A percentile compares a stretch with the other conserved stretches of the same genome.
Evolutionary conservation across 768 basidiomycete genomes (phyloP).

Genomic region (Tremella mesenterica): DNA sequence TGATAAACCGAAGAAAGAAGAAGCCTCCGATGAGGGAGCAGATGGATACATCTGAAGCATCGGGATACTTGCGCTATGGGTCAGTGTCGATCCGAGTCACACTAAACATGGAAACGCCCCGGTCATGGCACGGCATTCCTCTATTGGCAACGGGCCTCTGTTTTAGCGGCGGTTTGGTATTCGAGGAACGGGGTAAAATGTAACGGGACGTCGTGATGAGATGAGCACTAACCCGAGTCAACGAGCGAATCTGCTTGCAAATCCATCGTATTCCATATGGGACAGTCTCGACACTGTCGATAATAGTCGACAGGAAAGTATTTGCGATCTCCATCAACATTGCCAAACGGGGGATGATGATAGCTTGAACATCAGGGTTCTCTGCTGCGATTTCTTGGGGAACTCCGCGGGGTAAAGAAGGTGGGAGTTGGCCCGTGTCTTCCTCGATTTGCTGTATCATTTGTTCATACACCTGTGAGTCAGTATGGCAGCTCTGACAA

Average conservation of each 20-base stretch:
- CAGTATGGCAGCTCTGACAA: not conserved
- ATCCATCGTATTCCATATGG: conserved; percentile 99
- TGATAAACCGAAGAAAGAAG: conserved; percentile 99
- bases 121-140: too few relatives aligned
- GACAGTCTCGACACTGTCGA: conserved; percentile 95
- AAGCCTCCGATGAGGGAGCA: conserved; percentile 98
- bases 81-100: too few relatives aligned
- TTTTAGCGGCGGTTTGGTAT: too few relatives aligned
- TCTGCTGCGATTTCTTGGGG: conserved; percentile 89
- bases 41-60: conserved; percentile 95
- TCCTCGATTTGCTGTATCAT: conserved; percentile 99
- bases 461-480: conserved; percentile 90
- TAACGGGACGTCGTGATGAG: not conserved
- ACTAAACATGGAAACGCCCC: too few relatives aligned
- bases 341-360: conserved; percentile 89
- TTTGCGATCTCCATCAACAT: conserved; percentile 99
- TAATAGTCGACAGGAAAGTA: conserved; percentile 91
- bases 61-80: conserved; percentile 90
- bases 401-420: conserved; percentile 84
- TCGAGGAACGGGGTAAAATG: not conserved
- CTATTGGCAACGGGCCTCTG: too few relatives aligned
- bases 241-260: conserved; percentile 95
- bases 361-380: conserved; percentile 91
- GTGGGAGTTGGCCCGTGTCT: conserved; percentile 83
- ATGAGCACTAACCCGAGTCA: conserved; percentile 63